Evolutionary conservation across 441 rosid genomes (phyloP), one percentile per base, ranked within the genome.

Genomic region (Populus hybrid): DNA sequence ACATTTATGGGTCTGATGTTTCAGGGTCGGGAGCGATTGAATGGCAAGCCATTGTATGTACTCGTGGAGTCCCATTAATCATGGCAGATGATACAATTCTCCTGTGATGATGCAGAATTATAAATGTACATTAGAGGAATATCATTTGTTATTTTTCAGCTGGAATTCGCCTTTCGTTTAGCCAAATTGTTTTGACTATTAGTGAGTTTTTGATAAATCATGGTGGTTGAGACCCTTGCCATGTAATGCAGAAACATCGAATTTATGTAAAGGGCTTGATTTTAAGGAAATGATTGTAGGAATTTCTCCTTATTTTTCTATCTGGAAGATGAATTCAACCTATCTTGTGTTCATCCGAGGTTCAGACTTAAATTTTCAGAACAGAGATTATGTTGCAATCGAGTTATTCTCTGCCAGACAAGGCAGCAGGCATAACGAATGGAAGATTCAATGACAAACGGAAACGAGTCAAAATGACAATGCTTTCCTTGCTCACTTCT

Each of bases 21-120:
- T 73, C 81, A 94, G 97, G 97, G 98, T 12, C 90, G 94, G 1
- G 90, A 89, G 82, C 81, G 87, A 31, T 79, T 93, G 88, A 85
- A 87, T 14, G 93, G 93, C 26, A 94, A 91, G 85, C 90, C 92
- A 6, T 81, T 94, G 74, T 89, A 83, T 56, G 91, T 94, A 20
- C 93, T 94, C 4, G 88, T 91, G 84, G 97, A 94, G 78, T 89
- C 90, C 75, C 91, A 85, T 75, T 94, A 80, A 88, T 56, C 59
- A 35, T 68, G 74, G 67, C 61, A 38, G 78, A 64, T 1, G 53
- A 64, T 76, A 4, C 18, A 38, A 69, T 26, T 68, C 59, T 73
- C 63, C 42, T 28, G 80, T 21, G 8, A 64, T n/a, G 77, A 76
- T 53, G 76, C 77, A 79, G 76, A 74, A 77, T 64, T 67, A 38